Base-by-base conservation (phyloP, 176 grass and related monocot species). In the Secale cereale region DNA sequence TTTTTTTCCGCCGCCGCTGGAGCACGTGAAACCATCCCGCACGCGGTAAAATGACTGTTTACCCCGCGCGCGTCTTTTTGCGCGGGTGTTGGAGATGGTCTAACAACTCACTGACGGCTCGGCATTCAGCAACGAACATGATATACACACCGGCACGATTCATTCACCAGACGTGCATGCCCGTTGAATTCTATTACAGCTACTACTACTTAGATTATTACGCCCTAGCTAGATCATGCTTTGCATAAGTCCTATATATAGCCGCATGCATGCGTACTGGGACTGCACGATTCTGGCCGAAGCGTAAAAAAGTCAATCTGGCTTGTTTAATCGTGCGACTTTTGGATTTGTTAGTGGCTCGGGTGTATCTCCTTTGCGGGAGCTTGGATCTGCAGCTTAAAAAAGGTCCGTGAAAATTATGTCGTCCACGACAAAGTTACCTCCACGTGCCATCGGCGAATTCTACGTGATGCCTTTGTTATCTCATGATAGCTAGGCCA, bases 301-400 rank as follows among this genome's bases (percentile, higher is more conserved):
- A 20, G 6, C n/a, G 11, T 26, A 23, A 56, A 50, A 50, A 83
- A 65, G 75, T 79, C 84, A 79, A 25, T 27, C 43, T 27, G 26
- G 65, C 65, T 56, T 86, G 60, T 72, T 86, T 64, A 77, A 72
- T 86, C 40, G 10, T 2, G 25, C 40, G 78, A 90, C 78, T 90
- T 86, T 20, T 46, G 43, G 43, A 13, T 46, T 46, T 46, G 43
- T 46, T 46, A 4, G 14, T 16, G 14, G 45, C 45, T 48, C 45
- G 16, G 45, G 5, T 50, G 46, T 50, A 15, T 50, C 1, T 46
- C 15, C 43, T 46, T 46, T 46, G 12, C 28, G n/a, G 46, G 22
- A 73, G 48, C 57, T 79, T 64, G 70, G 65, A 65, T 48, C n/a
- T 14, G 1, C 25, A 8, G 10, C 16, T 2, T 41, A 80, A 28